Evolutionary conservation across 2,329 filamentous ascomycete species (phyloP).

Genomic region (Fusarium sp.): DNA sequence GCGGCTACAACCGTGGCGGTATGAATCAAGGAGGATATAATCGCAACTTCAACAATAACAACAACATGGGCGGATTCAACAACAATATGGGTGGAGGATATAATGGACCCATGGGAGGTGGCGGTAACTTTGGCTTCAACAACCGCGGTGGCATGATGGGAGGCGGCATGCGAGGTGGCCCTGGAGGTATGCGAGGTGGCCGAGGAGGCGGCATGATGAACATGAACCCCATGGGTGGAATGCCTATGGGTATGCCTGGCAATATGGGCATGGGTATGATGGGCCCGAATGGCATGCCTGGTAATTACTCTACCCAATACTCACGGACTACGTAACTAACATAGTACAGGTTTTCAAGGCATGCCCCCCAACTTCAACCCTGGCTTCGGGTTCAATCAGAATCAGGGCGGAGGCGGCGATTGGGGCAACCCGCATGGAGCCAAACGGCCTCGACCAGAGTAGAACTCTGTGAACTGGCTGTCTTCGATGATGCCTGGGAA

Average conservation of each 20-base stretch:
- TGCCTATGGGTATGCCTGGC: constrained; percentile 69
- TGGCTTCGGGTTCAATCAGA: constrained; percentile 71
- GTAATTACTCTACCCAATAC: constrained; percentile 39
- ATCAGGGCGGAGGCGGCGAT: constrained; percentile 62
- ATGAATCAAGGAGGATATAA: constrained; percentile 61
- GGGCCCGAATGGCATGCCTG: constrained; percentile 60
- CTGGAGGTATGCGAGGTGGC: constrained; percentile 60
- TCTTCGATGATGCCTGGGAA: background rate
- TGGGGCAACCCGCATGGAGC: constrained; percentile 85
- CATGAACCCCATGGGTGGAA: constrained; percentile 61
- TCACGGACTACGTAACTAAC: constrained; percentile 36
- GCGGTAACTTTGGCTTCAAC: constrained; percentile 63
- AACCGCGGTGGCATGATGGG: constrained; percentile 60
- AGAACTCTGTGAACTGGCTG: constrained; percentile 39
- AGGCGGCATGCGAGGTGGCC: constrained; percentile 60
- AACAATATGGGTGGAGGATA: constrained; percentile 62
- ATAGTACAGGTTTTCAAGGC: constrained; percentile 69
- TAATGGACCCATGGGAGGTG: constrained; percentile 64
- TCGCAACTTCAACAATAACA: constrained; percentile 57
- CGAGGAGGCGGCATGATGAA: constrained; percentile 65
- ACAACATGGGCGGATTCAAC: constrained; percentile 58
- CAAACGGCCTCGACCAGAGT: constrained; percentile 82
- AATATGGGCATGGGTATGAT: constrained; percentile 68
- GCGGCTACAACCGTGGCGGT: constrained; percentile 57
- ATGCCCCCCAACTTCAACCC: constrained; percentile 79